Conservation (phyloP, 768 basidiomycete genomes). For the Russula virescens region DNA sequence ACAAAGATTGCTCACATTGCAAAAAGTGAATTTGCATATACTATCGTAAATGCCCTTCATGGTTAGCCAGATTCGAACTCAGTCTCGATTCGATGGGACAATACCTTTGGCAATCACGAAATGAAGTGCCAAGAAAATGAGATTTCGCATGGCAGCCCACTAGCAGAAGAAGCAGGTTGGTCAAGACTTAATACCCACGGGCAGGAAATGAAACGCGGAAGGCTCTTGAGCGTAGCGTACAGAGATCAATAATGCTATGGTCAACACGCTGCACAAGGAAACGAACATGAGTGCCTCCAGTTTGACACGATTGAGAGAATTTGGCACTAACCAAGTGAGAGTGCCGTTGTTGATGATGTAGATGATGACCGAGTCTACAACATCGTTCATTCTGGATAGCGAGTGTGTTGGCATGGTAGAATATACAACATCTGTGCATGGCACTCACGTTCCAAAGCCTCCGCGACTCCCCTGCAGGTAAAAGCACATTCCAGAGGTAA, state of each 20-base stretch:
- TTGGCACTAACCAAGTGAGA: slow-evolving; percentile 18
- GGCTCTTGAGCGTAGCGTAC: slow-evolving; percentile 5
- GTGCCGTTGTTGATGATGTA: slow-evolving; percentile 26
- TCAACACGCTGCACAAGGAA: slow-evolving; percentile 11
- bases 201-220: not conserved
- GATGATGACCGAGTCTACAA: slow-evolving; percentile 20
- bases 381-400: slow-evolving; percentile 20
- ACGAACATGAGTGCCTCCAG: not conserved
- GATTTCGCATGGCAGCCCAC: slow-evolving; percentile 21
- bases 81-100: not conserved
- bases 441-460: slow-evolving; percentile 22
- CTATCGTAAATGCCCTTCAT: not conserved
- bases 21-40: slow-evolving; percentile 25
- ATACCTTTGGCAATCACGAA: slow-evolving; percentile 24
- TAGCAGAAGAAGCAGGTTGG: not conserved
- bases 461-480: slow-evolving; percentile 23
- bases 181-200: not conserved
- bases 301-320: not conserved
- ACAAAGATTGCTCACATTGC: slow-evolving; percentile 17
- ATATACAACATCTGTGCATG: not conserved
- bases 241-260: slow-evolving; percentile 20
- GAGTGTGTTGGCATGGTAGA: not conserved
- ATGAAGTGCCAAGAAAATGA: slow-evolving; percentile 24
- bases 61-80: not conserved
- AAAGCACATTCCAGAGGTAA: slow-evolving; percentile 23